phyloP scores from a whole-genome alignment of 1,284 basidiomycete species.

The Ustilago crameri region DNA sequence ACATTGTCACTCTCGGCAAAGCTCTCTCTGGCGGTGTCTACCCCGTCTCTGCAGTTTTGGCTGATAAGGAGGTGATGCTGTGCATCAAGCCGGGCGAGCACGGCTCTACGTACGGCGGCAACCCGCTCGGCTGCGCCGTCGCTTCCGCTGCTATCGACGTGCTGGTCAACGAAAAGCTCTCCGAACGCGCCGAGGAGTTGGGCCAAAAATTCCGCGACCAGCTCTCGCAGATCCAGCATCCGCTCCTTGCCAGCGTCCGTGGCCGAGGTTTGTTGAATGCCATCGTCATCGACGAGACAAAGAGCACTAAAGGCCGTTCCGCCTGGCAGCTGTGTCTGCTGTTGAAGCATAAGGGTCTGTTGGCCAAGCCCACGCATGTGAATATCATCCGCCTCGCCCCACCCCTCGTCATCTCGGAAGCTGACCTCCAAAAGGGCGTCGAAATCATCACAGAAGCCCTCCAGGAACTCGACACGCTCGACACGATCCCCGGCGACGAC shows the following conservation, averaged over 20 bases:
- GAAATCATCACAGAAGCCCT: conserved; percentile 81
- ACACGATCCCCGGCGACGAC: conserved; percentile 61
- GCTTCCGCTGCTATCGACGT: conserved; percentile 90
- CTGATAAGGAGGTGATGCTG: conserved; percentile 89
- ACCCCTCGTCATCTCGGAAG: conserved; percentile 89
- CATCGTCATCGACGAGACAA: conserved; percentile 87
- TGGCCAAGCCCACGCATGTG: conserved; percentile 95
- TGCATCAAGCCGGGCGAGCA: conserved; percentile 97
- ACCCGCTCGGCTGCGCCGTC: conserved; percentile 94
- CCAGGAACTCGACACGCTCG: conserved; percentile 77
- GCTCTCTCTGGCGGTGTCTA: conserved; percentile 96
- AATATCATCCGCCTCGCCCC: conserved; percentile 98
- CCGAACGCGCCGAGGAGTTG: conserved; percentile 79
- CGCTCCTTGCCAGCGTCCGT: conserved; percentile 78
- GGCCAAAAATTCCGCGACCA: conserved; percentile 78
- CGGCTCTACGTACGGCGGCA: conserved; percentile 84
- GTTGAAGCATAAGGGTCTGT: conserved; percentile 86
- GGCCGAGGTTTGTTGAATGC: conserved; percentile 92
- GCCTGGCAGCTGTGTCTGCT: conserved; percentile 97
- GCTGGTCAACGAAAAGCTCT: conserved; percentile 84
- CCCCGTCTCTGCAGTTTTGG: conserved; percentile 93
- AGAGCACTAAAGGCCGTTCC: conserved; percentile 79
- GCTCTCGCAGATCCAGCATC: conserved; percentile 69
- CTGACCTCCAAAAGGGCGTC: conserved; percentile 81
- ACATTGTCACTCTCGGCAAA: conserved; percentile 93